Base-by-base conservation (phyloP, 2,329 filamentous ascomycete genomes). In the Pestalotiopsis sp. region DNA sequence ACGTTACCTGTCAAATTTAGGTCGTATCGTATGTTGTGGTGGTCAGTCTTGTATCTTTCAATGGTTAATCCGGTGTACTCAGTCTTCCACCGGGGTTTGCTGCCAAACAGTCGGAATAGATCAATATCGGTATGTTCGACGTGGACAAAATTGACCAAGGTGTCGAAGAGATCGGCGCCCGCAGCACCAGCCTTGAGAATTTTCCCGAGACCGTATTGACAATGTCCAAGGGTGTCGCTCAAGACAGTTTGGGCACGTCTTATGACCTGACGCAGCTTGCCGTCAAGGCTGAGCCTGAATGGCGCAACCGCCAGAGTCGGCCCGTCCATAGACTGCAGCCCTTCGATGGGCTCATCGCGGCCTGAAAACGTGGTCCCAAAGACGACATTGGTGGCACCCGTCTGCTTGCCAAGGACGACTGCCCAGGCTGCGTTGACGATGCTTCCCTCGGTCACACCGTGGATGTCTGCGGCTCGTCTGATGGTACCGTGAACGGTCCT, bases 251-350 rank as follows among this genome's bases (percentile, higher is more conserved):
- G 45, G 9, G 14, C 45, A 52, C 20, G 20, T 52, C 45, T 17
- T 20, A 52, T 17, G 20, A 52, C 12, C 14, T n/a, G 14, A 5
- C 45, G 45, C 14, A 52, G 45, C 45, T 52, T 52, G 45, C 45
- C 57, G 14, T 14, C 57, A 4, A 60, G 23, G 14, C 23, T 27
- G 57, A 41, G n/a, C n/a, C 38, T 25, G n/a, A 41, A 17, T 36
- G 38, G 38, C 14, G 36, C 23, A n/a, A 38, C 20, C n/a, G 61
- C 61, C 20, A 65, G n/a, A n/a, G 61, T 65, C 41, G 61, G 61
- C n/a, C 61, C 61, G 11, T 20, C 36, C 14, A 65, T 65, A 45
- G 38, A 27, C 13, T 65, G 25, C 14, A 65, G 38, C n/a, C 38
- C 27, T n/a, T 14, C 14, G 61, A 65, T 36, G n/a, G 27, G 27